These are phyloP conservation scores for Globisporangium takayamanum DNA, from an alignment of 352 stramenopile genomes.

Conservation along the genomic window DNA sequence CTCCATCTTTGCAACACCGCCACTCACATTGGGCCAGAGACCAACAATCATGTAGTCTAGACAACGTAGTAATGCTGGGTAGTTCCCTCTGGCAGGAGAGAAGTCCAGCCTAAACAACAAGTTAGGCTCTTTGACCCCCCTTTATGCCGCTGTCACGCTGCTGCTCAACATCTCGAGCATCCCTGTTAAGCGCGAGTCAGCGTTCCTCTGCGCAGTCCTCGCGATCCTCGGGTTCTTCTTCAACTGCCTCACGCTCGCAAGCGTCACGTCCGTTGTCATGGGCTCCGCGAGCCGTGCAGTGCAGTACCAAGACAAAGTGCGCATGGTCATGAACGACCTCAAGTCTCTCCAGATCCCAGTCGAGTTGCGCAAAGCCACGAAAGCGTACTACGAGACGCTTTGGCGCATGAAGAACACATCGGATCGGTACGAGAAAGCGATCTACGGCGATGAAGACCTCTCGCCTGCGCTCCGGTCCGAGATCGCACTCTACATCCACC, in stretches of 20 bases:
- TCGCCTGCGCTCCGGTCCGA: conserved; percentile 44
- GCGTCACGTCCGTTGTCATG: conserved; percentile 44
- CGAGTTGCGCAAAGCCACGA: conserved; percentile 45
- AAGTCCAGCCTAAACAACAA: too few relatives aligned
- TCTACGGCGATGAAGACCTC: conserved; percentile 64
- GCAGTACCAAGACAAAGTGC: conserved; percentile 59
- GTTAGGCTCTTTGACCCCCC: too few relatives aligned
- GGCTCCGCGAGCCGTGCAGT: conserved; percentile 36
- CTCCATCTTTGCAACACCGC: too few relatives aligned
- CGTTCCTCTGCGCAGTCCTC: conserved; percentile 33
- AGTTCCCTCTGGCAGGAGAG: too few relatives aligned
- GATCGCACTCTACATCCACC: conserved; percentile 61
- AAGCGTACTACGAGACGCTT: conserved; percentile 57
- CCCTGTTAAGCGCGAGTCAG: conserved; percentile 26
- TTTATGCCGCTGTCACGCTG: conserved; percentile 38
- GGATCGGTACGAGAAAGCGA: conserved; percentile 56
- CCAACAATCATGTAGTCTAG: too few relatives aligned
- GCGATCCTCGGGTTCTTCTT: conserved; percentile 45
- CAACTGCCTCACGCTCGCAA: conserved; percentile 42
- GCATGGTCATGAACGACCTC: conserved; percentile 55
- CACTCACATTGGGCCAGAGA: too few relatives aligned
- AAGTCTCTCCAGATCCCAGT: conserved; percentile 48
- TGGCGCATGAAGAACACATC: conserved; percentile 68
- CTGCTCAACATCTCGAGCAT: conserved; percentile 46
- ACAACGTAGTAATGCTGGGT: too few relatives aligned